Conservation (phyloP, 345 rosid species). For the Psidium friedrichsthalianum region DNA sequence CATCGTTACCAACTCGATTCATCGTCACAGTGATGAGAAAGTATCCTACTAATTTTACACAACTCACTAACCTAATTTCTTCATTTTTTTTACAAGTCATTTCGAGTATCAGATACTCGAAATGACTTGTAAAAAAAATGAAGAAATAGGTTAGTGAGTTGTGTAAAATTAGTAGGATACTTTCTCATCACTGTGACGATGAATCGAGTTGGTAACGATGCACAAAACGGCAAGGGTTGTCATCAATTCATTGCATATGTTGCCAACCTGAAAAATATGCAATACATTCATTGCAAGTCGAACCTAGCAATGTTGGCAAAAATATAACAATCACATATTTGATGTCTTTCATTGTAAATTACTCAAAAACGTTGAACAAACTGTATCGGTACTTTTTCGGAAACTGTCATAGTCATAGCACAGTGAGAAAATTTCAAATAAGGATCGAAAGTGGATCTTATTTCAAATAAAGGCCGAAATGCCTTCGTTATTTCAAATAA, state of each 20-base stretch:
- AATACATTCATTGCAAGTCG: neutral
- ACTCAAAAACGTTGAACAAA: neutral
- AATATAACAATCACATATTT: neutral
- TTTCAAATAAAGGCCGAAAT: too few relatives aligned
- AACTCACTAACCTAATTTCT: neutral
- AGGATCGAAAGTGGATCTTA: too few relatives aligned
- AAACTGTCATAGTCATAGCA: too few relatives aligned
- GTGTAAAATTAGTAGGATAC: neutral
- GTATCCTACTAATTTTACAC: neutral
- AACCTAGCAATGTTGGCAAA: neutral
- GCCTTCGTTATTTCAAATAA: too few relatives aligned
- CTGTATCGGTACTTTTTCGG: fast-evolving
- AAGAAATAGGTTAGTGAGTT: neutral
- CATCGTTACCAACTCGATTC: neutral
- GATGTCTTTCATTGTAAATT: neutral
- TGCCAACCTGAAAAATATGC: neutral
- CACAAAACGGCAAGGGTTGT: neutral
- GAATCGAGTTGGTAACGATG: neutral
- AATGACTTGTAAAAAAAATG: neutral
- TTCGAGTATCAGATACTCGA: neutral
- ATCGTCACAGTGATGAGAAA: neutral
- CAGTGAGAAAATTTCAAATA: too few relatives aligned
- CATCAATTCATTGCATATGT: neutral
- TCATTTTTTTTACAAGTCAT: neutral
- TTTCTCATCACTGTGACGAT: neutral